Conservation (phyloP, 164 flowering plant genomes). For the Hamamelis virginiana region DNA sequence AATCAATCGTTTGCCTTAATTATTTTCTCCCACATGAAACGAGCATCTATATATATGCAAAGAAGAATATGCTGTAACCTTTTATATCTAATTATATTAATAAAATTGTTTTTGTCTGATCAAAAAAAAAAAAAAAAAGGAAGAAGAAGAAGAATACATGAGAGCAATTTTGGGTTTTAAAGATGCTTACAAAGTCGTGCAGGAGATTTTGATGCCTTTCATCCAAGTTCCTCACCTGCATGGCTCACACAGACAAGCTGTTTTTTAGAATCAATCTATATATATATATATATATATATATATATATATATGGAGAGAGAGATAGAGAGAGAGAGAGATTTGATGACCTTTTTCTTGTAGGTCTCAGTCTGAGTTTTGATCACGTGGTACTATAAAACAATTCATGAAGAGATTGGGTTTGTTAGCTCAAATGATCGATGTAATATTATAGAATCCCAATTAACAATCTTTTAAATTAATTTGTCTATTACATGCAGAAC, state of each 20-base stretch:
- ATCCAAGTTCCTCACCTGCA: slow-evolving; percentile 38
- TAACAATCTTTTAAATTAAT: too few species aligned
- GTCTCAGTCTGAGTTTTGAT: slow-evolving; percentile 50
- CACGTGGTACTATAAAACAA: slow-evolving; percentile 42
- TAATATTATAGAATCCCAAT: too few species aligned
- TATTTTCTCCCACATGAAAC: neutral
- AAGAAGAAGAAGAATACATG: too few species aligned
- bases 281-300: neutral
- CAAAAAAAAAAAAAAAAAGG: neutral
- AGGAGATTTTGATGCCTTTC: slow-evolving; percentile 29
- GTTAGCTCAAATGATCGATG: neutral
- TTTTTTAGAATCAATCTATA: neutral
- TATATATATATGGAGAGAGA: too few species aligned
- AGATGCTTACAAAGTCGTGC: slow-evolving; percentile 35
- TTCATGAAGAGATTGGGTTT: neutral
- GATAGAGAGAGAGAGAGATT: neutral
- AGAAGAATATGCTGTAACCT: too few species aligned
- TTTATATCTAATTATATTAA: too few species aligned
- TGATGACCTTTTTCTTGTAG: slow-evolving; percentile 52
- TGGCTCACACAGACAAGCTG: neutral
- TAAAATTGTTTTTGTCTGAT: too few species aligned
- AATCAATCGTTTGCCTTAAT: neutral
- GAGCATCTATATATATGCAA: too few species aligned
- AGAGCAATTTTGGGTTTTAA: neutral
- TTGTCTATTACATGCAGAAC: too few species aligned